A percentile compares a stretch with the other conserved stretches of the same genome.
phyloP scores from a whole-genome alignment of 163 green algal species.

The Scenedesmus sp. region DNA sequence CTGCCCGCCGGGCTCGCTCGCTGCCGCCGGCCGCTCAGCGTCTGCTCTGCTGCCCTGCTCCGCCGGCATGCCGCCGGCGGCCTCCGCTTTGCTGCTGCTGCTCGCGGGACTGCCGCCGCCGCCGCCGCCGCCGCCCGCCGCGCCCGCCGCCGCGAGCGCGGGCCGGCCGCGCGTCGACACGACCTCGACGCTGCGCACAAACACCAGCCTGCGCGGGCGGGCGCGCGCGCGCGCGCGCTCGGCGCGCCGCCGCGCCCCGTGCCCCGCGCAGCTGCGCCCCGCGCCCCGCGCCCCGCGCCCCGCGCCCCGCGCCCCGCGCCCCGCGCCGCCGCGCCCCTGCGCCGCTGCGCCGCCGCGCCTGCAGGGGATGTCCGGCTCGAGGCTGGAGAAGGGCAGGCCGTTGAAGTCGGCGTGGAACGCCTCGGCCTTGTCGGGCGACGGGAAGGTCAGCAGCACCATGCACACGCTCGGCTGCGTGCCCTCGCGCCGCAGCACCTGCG shows the following conservation, averaged over 20 bases:
- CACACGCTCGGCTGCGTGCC: constrained; percentile 59
- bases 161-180: constrained; percentile 23
- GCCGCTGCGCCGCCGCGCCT: too few species aligned
- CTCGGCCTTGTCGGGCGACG: constrained; percentile 68
- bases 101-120: not conserved
- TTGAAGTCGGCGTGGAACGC: constrained; percentile 90
- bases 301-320: too few species aligned
- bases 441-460: constrained; percentile 91
- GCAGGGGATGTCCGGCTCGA: constrained; percentile 92
- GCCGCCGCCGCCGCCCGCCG: too few species aligned
- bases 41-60: not conserved
- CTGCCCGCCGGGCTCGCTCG: too few species aligned
- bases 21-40: not conserved
- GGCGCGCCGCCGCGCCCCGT: too few species aligned
- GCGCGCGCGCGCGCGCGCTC: too few species aligned
- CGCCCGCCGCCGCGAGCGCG: constrained; percentile 15
- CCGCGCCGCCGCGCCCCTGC: too few species aligned
- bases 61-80: not conserved
- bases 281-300: too few species aligned
- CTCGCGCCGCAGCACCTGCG: constrained; percentile 76
- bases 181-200: constrained; percentile 82
- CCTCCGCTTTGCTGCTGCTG: not conserved
- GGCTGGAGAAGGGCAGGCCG: constrained; percentile 76
- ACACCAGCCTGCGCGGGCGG: constrained; percentile 78
- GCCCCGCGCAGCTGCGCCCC: too few species aligned